These are phyloP conservation scores for Phytopythium delawarense DNA, from an alignment of 352 stramenopile species.

Conservation along the genomic window DNA sequence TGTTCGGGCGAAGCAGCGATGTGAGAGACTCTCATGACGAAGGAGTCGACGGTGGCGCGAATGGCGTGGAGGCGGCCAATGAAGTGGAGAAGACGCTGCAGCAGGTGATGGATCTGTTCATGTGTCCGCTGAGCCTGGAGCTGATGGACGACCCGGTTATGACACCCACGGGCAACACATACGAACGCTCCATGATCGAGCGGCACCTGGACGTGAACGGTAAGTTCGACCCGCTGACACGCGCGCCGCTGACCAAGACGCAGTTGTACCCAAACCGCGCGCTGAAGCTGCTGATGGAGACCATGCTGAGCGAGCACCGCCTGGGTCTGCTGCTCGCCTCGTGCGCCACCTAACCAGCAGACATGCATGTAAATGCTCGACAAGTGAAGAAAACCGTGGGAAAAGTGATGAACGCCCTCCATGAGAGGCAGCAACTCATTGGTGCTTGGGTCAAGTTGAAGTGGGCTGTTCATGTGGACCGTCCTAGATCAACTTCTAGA, in stretches of 20 bases:
- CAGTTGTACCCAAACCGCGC: slow-evolving; percentile 66
- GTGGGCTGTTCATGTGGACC: neutral
- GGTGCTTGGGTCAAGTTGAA: slow-evolving; percentile 2
- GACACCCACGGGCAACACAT: slow-evolving; percentile 68
- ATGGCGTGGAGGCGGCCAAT: slow-evolving; percentile 8
- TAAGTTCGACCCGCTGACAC: slow-evolving; percentile 67
- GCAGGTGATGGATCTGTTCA: slow-evolving; percentile 71
- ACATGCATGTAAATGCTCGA: neutral
- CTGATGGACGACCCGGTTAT: slow-evolving; percentile 77
- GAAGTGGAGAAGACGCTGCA: slow-evolving; percentile 40
- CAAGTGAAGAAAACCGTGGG: neutral
- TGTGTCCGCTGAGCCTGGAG: slow-evolving; percentile 69
- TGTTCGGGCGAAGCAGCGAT: slow-evolving; percentile 26
- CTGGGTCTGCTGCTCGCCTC: slow-evolving; percentile 52
- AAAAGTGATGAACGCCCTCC: neutral
- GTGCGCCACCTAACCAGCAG: slow-evolving; percentile 21
- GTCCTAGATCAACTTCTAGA: neutral
- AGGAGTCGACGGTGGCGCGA: slow-evolving; percentile 3
- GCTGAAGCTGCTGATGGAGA: slow-evolving; percentile 73
- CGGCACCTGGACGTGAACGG: slow-evolving; percentile 67
- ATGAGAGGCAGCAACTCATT: neutral
- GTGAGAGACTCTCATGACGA: slow-evolving; percentile 6
- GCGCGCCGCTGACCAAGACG: slow-evolving; percentile 44
- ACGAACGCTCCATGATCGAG: slow-evolving; percentile 77
- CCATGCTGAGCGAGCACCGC: slow-evolving; percentile 54